Evolutionary conservation across 441 rosid species (phyloP), one percentile per base, ranked within the genome.

Genomic region (Cnidoscolus chayamansa): DNA sequence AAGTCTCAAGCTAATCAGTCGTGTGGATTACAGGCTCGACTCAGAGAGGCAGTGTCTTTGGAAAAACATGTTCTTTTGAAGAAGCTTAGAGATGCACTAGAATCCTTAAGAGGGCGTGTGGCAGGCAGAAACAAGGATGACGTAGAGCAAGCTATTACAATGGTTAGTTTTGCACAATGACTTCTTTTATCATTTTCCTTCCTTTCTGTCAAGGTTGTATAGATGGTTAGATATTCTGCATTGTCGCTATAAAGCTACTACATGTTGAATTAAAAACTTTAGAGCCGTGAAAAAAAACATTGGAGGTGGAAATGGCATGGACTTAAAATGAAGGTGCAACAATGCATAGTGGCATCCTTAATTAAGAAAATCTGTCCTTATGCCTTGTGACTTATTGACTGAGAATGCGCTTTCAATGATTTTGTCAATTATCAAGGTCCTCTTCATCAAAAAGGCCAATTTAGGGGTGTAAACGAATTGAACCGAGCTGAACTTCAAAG

Each of bases 1-100:
- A 65, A 19, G 19, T 50, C 55, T 32, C 58, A 64, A 77, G 63
- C 13, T 72, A 66, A 9, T 73, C 19, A 48, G 69, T 2, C 7
- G 47, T 63, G 37, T 75, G 77, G 58, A 61, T 70, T 80, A 73
- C 93, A 95, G 98, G 97, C 97, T 54, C 89, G 84, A 80, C 86
- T 93, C 62, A 81, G 89, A 72, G 97, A 93, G 83, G 97, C 91
- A 72, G 95, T 93, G 61, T 95, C 97, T 4, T 75, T 95, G 84
- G 98, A 95, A 84, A 93, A 93, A 68, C 99, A 95, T 86, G 94
- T 95, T 74, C 94, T 95, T 79, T 68, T 95, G 83, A 93, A 95
- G 90, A 95, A 95, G 89, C 94, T 95, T 68, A 84, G 98, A 79
- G 98, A 95, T 87, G 97, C 94, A 19, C 74, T 95, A 74, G 97